Percentiles rank a stretch among this genome's conserved stretches.
These are phyloP conservation scores for Monilinia polystroma DNA, from an alignment of 2,329 filamentous ascomycete genomes.

Conservation along the genomic window DNA sequence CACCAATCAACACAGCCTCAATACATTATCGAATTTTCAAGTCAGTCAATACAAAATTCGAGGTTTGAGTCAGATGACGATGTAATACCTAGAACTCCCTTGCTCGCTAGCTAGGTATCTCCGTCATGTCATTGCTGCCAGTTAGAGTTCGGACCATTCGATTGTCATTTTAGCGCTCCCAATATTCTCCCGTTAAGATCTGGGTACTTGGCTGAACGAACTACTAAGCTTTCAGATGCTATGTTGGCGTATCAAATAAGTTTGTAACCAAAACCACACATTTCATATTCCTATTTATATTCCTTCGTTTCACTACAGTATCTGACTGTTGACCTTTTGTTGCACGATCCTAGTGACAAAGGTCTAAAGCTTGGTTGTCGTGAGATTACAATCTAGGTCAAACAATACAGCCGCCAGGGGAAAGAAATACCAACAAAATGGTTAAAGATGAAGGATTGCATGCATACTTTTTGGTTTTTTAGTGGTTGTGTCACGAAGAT, in stretches of 20 bases:
- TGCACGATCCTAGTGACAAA: constrained; percentile 10
- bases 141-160: background rate
- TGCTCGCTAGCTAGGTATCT: background rate
- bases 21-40: constrained; percentile 1
- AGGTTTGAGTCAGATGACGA: constrained; percentile 2
- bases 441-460: constrained; percentile 16
- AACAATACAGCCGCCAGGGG: constrained; percentile 15
- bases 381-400: background rate
- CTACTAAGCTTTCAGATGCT: background rate
- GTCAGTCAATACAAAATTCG: background rate
- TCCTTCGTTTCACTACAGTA: background rate
- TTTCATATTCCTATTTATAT: background rate
- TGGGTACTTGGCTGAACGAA: background rate
- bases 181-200: background rate
- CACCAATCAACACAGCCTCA: constrained; percentile 6
- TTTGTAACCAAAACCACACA: background rate
- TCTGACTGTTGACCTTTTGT: background rate
- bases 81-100: background rate
- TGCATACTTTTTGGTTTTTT: background rate
- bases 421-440: constrained; percentile 7
- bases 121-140: background rate
- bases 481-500: constrained; percentile 13
- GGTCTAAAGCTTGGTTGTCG: constrained; percentile 1
- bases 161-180: background rate
- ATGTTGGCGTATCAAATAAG: background rate